Conservation (phyloP, 345 rosid genomes). For the Citrus maxima region DNA sequence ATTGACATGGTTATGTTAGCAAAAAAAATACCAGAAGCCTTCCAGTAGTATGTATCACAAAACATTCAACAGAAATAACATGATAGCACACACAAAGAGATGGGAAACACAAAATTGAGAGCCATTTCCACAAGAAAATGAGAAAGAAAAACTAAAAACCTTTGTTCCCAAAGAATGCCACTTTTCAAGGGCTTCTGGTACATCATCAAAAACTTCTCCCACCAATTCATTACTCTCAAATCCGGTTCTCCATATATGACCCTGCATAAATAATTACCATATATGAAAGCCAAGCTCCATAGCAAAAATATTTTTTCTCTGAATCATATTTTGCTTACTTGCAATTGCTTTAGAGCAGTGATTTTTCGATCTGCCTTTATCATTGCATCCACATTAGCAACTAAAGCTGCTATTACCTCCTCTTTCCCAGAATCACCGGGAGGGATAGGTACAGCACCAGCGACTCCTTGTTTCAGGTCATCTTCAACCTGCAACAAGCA, state of each 20-base stretch:
- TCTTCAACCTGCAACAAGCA: conserved; percentile 55
- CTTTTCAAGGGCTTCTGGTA: conserved; percentile 74
- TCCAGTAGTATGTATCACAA: not conserved
- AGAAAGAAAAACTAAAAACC: conserved; percentile 35
- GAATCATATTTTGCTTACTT: conserved; percentile 41
- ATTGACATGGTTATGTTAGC: not conserved
- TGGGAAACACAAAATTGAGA: not conserved
- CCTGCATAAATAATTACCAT: conserved; percentile 42
- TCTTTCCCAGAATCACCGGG: conserved; percentile 69
- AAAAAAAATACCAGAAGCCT: not conserved
- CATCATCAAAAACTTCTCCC: conserved; percentile 82
- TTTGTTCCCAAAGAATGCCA: conserved; percentile 84
- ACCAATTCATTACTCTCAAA: conserved; percentile 67
- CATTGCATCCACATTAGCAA: conserved; percentile 86
- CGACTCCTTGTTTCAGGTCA: conserved; percentile 70
- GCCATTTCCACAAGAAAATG: not conserved
- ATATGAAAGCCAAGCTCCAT: not conserved
- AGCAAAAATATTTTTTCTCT: not conserved
- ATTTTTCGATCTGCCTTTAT: conserved; percentile 92
- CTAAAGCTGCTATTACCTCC: conserved; percentile 75
- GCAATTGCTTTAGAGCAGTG: conserved; percentile 91
- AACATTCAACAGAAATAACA: not conserved
- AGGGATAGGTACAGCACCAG: conserved; percentile 70
- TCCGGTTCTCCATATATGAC: conserved; percentile 97
- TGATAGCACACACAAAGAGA: not conserved